Conservation (phyloP, 2,329 filamentous ascomycete genomes). For the Arthrocladium fulminans region DNA sequence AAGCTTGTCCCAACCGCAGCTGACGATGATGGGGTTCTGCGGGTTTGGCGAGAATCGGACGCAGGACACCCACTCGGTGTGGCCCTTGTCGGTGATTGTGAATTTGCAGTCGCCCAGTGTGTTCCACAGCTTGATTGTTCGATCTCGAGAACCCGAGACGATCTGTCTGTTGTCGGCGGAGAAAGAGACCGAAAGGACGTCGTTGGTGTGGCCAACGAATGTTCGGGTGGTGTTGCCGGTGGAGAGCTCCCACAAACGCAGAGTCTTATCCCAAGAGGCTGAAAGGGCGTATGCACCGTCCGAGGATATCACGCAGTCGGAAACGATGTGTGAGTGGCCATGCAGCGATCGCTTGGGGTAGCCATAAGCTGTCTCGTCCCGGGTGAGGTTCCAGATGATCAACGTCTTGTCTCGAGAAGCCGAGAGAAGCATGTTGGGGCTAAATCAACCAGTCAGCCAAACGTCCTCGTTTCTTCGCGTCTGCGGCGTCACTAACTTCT, state of each 20-base stretch:
- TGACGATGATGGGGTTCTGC: slow-evolving; percentile 99
- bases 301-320: slow-evolving; percentile 99
- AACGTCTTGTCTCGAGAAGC: slow-evolving; percentile 95
- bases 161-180: slow-evolving; percentile 99
- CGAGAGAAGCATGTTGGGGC: slow-evolving; percentile 99
- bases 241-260: slow-evolving; percentile 97
- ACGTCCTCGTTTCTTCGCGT: slow-evolving; percentile 14
- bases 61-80: slow-evolving; percentile 99
- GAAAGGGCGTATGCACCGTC: slow-evolving; percentile 99
- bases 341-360: slow-evolving; percentile 98
- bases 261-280: slow-evolving; percentile 99
- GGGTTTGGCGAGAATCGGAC: slow-evolving; percentile 99
- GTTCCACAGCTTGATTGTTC: slow-evolving; percentile 99
- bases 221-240: slow-evolving; percentile 94
- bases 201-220: slow-evolving; percentile 98
- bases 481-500: slow-evolving; percentile 61
- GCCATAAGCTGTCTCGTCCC: slow-evolving; percentile 95
- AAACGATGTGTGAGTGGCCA: slow-evolving; percentile 99
- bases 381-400: slow-evolving; percentile 99
- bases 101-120: slow-evolving; percentile 99
- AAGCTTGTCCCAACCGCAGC: slow-evolving; percentile 98
- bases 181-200: slow-evolving; percentile 99
- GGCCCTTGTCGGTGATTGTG: slow-evolving; percentile 99
- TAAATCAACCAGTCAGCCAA: slow-evolving; percentile 27
- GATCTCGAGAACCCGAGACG: slow-evolving; percentile 95